phyloP scores from a whole-genome alignment of 2,329 filamentous ascomycete genomes.

The Pochonia chlamydosporia region DNA sequence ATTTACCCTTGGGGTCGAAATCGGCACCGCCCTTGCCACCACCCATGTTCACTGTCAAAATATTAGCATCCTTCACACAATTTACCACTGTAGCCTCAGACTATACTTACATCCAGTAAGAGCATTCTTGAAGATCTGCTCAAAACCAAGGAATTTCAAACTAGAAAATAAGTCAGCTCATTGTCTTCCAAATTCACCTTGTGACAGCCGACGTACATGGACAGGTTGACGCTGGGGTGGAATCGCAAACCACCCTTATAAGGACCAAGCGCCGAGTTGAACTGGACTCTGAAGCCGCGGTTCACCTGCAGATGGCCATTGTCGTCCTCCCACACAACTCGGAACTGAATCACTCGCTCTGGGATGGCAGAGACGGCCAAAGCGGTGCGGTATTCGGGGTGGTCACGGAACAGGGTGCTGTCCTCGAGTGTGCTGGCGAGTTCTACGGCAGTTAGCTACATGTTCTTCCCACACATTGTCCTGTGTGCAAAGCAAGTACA shows the following conservation, averaged over 20 bases:
- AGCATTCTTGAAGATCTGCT: slow-evolving; percentile 99
- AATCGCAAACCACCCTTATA: slow-evolving; percentile 98
- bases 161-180: slow-evolving; percentile 25
- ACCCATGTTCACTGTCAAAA: slow-evolving; percentile 60
- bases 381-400: slow-evolving; percentile 90
- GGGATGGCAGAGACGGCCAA: slow-evolving; percentile 84
- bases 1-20: slow-evolving; percentile 99
- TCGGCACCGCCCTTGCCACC: slow-evolving; percentile 97
- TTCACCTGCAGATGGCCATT: slow-evolving; percentile 84
- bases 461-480: neutral
- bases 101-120: slow-evolving; percentile 74
- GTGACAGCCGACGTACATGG: slow-evolving; percentile 38
- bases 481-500: neutral
- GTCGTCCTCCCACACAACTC: slow-evolving; percentile 95
- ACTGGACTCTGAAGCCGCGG: slow-evolving; percentile 93
- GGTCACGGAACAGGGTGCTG: slow-evolving; percentile 85
- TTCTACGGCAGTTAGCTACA: slow-evolving; percentile 49
- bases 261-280: slow-evolving; percentile 94
- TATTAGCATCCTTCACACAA: slow-evolving; percentile 10
- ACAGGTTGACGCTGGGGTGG: slow-evolving; percentile 81
- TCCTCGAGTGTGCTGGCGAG: slow-evolving; percentile 91
- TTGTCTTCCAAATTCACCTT: neutral
- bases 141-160: slow-evolving; percentile 97
- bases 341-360: slow-evolving; percentile 95
- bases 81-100: neutral